These are phyloP conservation scores for Jacaranda copaia DNA, from an alignment of 257 asterid genomes.

Conservation along the genomic window DNA sequence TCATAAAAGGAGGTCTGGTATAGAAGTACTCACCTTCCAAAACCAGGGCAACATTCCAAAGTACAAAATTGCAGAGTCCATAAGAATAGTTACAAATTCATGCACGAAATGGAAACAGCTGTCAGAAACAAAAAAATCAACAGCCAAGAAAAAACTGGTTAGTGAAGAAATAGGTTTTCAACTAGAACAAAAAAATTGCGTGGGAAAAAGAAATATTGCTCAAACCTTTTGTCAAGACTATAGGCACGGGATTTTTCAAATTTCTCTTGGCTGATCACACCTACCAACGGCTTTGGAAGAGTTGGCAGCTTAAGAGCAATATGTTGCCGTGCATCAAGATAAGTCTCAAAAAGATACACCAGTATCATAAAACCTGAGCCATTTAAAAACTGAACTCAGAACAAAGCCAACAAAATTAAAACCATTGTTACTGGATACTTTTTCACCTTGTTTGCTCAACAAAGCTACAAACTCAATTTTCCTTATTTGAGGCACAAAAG, in stretches of 20 bases:
- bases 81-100: constrained; percentile 74
- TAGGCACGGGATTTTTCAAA: constrained; percentile 94
- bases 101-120: constrained; percentile 89
- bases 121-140: constrained; percentile 34
- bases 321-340: constrained; percentile 90
- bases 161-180: constrained; percentile 10
- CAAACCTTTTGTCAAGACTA: constrained; percentile 88
- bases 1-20: constrained; percentile 16
- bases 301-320: constrained; percentile 85
- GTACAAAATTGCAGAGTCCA: constrained; percentile 85
- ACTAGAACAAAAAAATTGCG: not conserved
- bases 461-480: not conserved
- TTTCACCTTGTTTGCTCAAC: not conserved
- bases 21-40: constrained; percentile 76
- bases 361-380: constrained; percentile 84
- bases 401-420: not conserved
- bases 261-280: constrained; percentile 90
- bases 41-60: constrained; percentile 92
- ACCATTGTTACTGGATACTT: not conserved
- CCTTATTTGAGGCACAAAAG: not conserved
- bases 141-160: constrained; percentile 26
- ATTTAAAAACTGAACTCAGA: constrained; percentile 25
- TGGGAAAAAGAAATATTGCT: constrained; percentile 19
- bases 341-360: constrained; percentile 84
- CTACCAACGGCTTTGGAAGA: constrained; percentile 79